Base-by-base conservation (phyloP, 345 rosid species). In the Euclidium syriacum region DNA sequence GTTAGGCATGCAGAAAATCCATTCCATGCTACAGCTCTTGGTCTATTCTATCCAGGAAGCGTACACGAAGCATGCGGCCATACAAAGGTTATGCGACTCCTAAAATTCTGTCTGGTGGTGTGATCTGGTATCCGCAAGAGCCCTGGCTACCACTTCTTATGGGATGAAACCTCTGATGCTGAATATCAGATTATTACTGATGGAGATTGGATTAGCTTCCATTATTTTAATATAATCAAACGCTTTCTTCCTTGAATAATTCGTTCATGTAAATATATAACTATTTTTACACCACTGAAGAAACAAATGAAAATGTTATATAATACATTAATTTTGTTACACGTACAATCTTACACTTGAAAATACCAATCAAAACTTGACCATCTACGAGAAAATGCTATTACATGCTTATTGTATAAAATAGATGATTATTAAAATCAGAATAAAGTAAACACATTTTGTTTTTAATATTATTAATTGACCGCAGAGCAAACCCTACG, bases 401-500 rank as follows among this genome's bases (percentile, higher is more conserved):
- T 26, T 18, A 56, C 38, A 54, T 47, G 42, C 52, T 70, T 55
- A 40, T 52, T 52, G 11, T 25, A 39, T 5, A n/a, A n/a, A n/a
- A n/a, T n/a, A n/a, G n/a, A n/a, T n/a, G n/a, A n/a, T n/a, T n/a
- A n/a, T n/a, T n/a, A 27, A 46, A 33, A 34, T 27, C 68, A 44
- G n/a, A n/a, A n/a, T 23, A 46, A 19, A 52, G 7, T 36, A 30
- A 46, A 36, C 34, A 24, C n/a, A n/a, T n/a, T n/a, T 22, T 57
- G 34, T 48, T 25, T 12, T 41, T 35, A 7, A 29, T 25, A 18
- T 24, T 18, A 25, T 43, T 52, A 74, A 40, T 76, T 78, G n/a
- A 80, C 50, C 2, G 73, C 73, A 2, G 77, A 71, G 72, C 86
- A 84, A 34, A 72, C 62, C 59, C 62, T 64, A 24, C 86, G 76